phyloP scores from a whole-genome alignment of 2,329 filamentous ascomycete species.

The Dryadomyces quercus-mongolicae region DNA sequence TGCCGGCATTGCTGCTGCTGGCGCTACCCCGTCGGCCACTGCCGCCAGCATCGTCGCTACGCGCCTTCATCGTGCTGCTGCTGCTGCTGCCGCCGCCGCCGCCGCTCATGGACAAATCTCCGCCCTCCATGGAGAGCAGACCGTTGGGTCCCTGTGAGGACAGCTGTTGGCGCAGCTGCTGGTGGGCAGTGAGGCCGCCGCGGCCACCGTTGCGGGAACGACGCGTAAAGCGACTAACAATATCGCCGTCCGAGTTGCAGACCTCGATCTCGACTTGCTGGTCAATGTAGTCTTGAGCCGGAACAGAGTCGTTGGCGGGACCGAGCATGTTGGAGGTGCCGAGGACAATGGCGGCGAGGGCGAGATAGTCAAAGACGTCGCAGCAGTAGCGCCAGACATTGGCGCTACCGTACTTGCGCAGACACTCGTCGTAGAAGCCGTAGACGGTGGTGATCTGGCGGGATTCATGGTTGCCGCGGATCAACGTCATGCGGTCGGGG shows the following conservation, averaged over 20 bases:
- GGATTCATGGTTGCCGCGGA: slow-evolving; percentile 91
- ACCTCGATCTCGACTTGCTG: slow-evolving; percentile 87
- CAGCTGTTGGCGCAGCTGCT: slow-evolving; percentile 14
- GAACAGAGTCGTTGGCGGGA: slow-evolving; percentile 30
- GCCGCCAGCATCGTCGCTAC: not conserved
- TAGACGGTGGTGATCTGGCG: slow-evolving; percentile 96
- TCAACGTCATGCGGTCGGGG: slow-evolving; percentile 91
- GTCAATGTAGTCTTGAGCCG: slow-evolving; percentile 38
- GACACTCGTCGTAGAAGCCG: slow-evolving; percentile 95
- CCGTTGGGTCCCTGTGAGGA: not conserved
- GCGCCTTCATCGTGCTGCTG: no score
- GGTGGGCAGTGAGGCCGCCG: slow-evolving; percentile 7
- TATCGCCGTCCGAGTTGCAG: slow-evolving; percentile 68
- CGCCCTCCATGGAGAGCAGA: not conserved
- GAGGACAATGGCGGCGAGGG: slow-evolving; percentile 79
- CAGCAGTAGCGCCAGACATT: slow-evolving; percentile 98
- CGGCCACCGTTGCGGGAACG: slow-evolving; percentile 22
- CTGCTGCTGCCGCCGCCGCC: no score
- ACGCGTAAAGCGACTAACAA: slow-evolving; percentile 55
- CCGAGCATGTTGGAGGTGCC: slow-evolving; percentile 61
- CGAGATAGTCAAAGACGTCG: slow-evolving; percentile 95
- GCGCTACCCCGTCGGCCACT: slow-evolving; percentile 12
- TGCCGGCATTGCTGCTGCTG: slow-evolving; percentile 2
- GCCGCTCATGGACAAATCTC: not conserved
- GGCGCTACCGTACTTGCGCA: slow-evolving; percentile 89